Percentiles rank a stretch among this genome's conserved stretches.
Conservation (phyloP, 352 stramenopile species). For the Plasmopara muralis region DNA sequence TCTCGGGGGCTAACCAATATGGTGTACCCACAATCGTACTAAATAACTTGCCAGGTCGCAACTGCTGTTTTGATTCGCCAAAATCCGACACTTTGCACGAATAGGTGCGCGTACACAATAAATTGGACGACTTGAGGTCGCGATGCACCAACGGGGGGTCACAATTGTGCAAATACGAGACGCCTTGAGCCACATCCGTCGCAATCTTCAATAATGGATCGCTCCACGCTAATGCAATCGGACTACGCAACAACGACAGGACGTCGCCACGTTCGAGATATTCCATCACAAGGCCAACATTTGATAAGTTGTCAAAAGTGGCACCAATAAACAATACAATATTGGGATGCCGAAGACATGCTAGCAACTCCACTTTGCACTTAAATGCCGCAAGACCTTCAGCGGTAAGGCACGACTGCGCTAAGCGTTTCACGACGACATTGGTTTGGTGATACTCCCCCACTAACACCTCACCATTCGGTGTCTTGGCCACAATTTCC, state of each 20-base stretch:
- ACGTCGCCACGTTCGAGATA: conserved; percentile 74
- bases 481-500: conserved; percentile 63
- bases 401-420: conserved; percentile 46
- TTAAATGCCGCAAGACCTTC: conserved; percentile 70
- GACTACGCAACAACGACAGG: conserved; percentile 47
- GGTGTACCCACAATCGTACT: conserved; percentile 77
- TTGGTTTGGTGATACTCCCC: conserved; percentile 70
- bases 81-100: conserved; percentile 83
- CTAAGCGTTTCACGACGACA: conserved; percentile 73
- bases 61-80: conserved; percentile 60
- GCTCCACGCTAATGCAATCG: conserved; percentile 65
- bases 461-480: conserved; percentile 55
- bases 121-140: conserved; percentile 78
- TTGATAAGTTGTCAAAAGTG: conserved; percentile 75
- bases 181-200: conserved; percentile 72
- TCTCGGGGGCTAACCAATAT: conserved; percentile 83
- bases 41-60: conserved; percentile 38
- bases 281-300: conserved; percentile 71
- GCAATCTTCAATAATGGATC: conserved; percentile 75
- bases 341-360: conserved; percentile 75
- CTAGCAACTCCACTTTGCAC: conserved; percentile 67
- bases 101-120: conserved; percentile 66
- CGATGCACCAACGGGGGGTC: conserved; percentile 73
- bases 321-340: conserved; percentile 85
- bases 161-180: conserved; percentile 78